A percentile compares a stretch with the other conserved stretches of the same genome.
Conservation (phyloP, 108 stramenopile species). For the Cyclotella distinguenda region DNA sequence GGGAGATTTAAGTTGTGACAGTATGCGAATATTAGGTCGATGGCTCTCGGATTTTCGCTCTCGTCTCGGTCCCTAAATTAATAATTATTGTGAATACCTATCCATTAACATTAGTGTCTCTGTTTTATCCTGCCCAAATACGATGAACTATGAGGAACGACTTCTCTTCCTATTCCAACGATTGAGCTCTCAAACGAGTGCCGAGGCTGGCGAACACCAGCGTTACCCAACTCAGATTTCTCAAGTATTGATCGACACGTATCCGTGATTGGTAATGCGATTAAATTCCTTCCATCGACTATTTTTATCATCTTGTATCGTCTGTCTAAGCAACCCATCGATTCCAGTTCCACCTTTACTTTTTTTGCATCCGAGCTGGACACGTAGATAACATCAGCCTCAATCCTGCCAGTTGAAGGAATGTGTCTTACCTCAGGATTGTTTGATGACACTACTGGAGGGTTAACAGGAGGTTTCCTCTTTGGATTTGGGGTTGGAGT, state of each 20-base stretch:
- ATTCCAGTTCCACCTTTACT: slow-evolving; percentile 52
- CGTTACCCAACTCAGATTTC: too few relatives aligned
- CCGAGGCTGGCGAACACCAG: not conserved
- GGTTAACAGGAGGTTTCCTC: not conserved
- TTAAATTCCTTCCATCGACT: slow-evolving; percentile 2
- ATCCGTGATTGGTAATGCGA: slow-evolving; percentile 59
- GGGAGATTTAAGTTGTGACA: slow-evolving; percentile 61
- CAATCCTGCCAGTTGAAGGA: not conserved
- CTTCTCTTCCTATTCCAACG: slow-evolving; percentile 8
- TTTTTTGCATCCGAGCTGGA: slow-evolving; percentile 55
- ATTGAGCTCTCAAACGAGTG: slow-evolving; percentile 8
- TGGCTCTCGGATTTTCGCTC: not conserved
- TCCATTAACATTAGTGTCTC: slow-evolving; percentile 8
- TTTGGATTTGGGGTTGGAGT: not conserved
- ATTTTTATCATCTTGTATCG: slow-evolving; percentile 66
- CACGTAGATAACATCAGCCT: slow-evolving; percentile 65
- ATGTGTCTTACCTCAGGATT: not conserved
- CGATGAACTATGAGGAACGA: slow-evolving; percentile 27
- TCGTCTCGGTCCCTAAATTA: too few relatives aligned
- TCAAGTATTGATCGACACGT: not conserved
- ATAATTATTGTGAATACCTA: too few relatives aligned
- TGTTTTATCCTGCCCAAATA: slow-evolving; percentile 29
- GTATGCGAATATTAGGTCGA: not conserved
- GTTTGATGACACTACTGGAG: not conserved
- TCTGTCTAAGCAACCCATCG: slow-evolving; percentile 56